phyloP scores from a whole-genome alignment of 495 filamentous ascomycete species.

The Parathielavia appendiculata region DNA sequence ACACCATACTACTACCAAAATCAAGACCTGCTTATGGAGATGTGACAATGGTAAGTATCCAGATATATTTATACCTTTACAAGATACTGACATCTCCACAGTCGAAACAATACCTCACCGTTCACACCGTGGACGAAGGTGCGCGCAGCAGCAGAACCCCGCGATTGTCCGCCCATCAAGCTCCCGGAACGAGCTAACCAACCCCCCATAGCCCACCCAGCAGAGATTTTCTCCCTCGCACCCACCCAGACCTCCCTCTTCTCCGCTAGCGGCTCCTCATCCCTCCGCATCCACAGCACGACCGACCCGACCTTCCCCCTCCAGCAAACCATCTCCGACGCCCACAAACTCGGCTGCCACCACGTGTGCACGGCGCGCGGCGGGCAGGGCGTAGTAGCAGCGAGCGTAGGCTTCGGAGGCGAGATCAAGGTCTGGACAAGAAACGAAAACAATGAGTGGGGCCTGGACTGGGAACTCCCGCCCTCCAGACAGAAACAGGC shows the following conservation, averaged over 20 bases:
- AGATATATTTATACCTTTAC: no score
- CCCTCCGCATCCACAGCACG: constrained; percentile 71
- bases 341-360: constrained; percentile 83
- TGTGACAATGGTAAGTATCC: constrained; percentile 40
- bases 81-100: constrained; percentile 30
- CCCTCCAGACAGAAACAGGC: constrained; percentile 22
- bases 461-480: not conserved
- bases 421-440: constrained; percentile 71
- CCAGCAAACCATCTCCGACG: constrained; percentile 65
- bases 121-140: constrained; percentile 86
- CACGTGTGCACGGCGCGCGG: constrained; percentile 65
- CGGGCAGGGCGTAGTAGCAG: constrained; percentile 60
- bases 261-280: constrained; percentile 76
- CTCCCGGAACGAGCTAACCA: constrained; percentile 10
- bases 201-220: constrained; percentile 62
- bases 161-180: constrained; percentile 2
- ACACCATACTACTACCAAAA: not conserved
- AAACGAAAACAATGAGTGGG: not conserved
- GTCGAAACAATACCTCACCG: constrained; percentile 97
- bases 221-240: constrained; percentile 85
- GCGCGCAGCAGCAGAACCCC: constrained; percentile 21
- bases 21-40: constrained; percentile 23
- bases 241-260: constrained; percentile 71
- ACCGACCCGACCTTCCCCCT: constrained; percentile 64
- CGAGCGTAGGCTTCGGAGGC: constrained; percentile 81